A percentile compares a stretch with the other conserved stretches of the same genome.
Evolutionary conservation across 208 protist species (phyloP).

Genomic region (Wallacemonas collosoma): DNA sequence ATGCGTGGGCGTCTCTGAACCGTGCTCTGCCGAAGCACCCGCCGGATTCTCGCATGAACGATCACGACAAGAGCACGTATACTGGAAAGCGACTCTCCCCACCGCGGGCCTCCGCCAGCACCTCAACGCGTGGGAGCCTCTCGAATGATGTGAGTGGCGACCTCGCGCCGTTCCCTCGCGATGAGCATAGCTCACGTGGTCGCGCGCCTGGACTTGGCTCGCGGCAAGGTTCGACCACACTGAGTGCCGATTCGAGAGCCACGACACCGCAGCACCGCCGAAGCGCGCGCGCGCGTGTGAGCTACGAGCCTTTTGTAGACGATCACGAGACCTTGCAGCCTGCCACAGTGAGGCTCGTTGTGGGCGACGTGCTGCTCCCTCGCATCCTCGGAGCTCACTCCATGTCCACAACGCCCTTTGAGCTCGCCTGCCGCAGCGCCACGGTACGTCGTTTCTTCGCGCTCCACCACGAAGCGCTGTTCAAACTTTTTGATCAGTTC

Average conservation of each 20-base stretch:
- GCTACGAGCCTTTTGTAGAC: constrained; percentile 38
- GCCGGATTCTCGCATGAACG: constrained; percentile 8
- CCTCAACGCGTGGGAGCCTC: neutral
- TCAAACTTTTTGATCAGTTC: constrained; percentile 48
- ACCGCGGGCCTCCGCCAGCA: neutral
- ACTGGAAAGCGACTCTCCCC: neutral
- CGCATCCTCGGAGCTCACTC: constrained; percentile 44
- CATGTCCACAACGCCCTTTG: constrained; percentile 20
- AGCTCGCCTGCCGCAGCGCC: constrained; percentile 22
- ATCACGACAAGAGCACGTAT: constrained; percentile 10
- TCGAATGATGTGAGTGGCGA: neutral
- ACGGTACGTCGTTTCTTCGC: constrained; percentile 27
- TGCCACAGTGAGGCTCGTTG: constrained; percentile 39
- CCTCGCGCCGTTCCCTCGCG: neutral
- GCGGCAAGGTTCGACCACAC: too few species aligned
- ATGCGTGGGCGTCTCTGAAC: constrained; percentile 59
- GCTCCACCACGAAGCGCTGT: constrained; percentile 43
- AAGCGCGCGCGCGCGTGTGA: constrained; percentile 9
- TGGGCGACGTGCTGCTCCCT: constrained; percentile 51
- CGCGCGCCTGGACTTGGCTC: too few species aligned
- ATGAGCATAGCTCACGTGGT: neutral
- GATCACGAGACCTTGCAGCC: constrained; percentile 39
- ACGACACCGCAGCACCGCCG: constrained; percentile 1
- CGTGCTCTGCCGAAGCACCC: neutral
- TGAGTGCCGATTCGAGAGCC: neutral